Evolutionary conservation across 306 rosid species (phyloP).

Genomic region (Castanopsis chinensis): DNA sequence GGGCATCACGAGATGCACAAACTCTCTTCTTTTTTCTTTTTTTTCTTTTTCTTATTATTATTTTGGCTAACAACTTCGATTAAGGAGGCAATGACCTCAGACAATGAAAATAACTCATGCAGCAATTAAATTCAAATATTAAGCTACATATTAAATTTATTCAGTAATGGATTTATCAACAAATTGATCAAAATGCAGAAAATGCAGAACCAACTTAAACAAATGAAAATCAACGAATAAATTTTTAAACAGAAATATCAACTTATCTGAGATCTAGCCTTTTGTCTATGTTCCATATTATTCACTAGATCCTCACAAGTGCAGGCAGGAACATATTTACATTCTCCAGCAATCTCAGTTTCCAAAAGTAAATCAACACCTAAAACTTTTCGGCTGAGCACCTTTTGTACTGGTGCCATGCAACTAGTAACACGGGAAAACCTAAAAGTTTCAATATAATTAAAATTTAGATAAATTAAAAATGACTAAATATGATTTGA

Average conservation of each 20-base stretch:
- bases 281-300: constrained; percentile 90
- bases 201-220: neutral
- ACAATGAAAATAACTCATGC: neutral
- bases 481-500: no score
- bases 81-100: neutral
- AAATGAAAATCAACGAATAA: neutral
- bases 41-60: no score
- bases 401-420: no score
- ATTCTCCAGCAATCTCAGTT: constrained; percentile 58
- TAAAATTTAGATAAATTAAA: no score
- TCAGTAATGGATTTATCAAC: neutral
- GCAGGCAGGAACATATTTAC: constrained; percentile 75
- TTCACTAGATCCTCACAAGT: constrained; percentile 94
- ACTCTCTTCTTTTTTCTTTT: neutral
- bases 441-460: no score
- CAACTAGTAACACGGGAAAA: no score
- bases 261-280: constrained; percentile 72
- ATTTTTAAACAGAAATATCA: constrained; percentile 19
- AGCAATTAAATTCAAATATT: neutral
- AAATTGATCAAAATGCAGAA: neutral
- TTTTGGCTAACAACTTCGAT: neutral
- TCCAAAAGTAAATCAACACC: constrained; percentile 29
- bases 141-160: neutral
- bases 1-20: neutral
- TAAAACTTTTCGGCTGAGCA: no score